Percentiles rank a stretch among this genome's conserved stretches.
These are phyloP conservation scores for Hypoxylon sp. DNA, from an alignment of 2,329 filamentous ascomycete species.

Conservation along the genomic window DNA sequence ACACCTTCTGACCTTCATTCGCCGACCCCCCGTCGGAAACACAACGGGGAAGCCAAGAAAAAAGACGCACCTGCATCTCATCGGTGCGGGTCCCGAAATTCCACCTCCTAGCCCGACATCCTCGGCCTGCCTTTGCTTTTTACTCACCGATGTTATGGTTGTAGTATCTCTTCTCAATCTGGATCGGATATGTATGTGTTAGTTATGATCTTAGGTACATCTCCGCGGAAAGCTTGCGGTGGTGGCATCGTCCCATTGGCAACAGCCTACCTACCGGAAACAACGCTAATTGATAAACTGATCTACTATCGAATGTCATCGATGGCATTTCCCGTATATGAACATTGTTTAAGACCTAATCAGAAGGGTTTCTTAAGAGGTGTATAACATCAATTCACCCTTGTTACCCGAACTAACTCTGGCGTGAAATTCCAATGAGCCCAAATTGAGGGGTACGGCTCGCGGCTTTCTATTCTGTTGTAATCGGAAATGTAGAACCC, in stretches of 20 bases:
- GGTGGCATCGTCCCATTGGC: too few species aligned
- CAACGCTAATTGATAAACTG: background rate
- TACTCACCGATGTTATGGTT: background rate
- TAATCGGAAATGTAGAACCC: too few species aligned
- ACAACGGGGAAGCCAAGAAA: slow-evolving; percentile 34
- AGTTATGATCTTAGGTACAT: too few species aligned
- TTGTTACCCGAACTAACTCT: too few species aligned
- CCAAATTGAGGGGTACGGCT: too few species aligned
- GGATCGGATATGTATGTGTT: background rate
- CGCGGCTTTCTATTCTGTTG: too few species aligned
- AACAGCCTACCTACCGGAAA: slow-evolving; percentile 3
- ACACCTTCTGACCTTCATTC: slow-evolving; percentile 19
- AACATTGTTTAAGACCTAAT: background rate
- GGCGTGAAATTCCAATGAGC: too few species aligned
- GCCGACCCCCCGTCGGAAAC: slow-evolving; percentile 25
- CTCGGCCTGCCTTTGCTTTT: slow-evolving; percentile 12
- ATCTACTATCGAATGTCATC: background rate
- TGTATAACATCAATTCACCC: background rate
- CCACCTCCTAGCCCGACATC: slow-evolving; percentile 15
- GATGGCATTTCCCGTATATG: background rate
- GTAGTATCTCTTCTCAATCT: too few species aligned
- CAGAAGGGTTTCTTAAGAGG: background rate
- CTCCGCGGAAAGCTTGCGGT: too few species aligned
- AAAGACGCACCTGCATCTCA: slow-evolving; percentile 23
- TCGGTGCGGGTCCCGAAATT: slow-evolving; percentile 33